Evolutionary conservation across 2,329 filamentous ascomycete genomes (phyloP), one percentile per base, ranked within the genome.

Genomic region (Fusarium udum): DNA sequence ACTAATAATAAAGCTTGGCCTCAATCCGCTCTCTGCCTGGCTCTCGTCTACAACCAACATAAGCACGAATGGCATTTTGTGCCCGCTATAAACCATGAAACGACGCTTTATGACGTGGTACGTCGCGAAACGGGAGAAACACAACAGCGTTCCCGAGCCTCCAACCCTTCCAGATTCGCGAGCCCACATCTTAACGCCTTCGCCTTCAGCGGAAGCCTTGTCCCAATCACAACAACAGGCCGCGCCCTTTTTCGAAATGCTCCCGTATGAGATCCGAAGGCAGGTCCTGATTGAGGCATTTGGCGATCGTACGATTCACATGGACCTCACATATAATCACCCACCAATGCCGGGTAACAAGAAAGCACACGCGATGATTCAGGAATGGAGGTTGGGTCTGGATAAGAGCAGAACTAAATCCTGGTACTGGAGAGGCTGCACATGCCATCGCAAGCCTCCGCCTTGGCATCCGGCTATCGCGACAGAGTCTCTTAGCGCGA

Each of bases 11-110:
- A n/a, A n/a, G 18, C 45, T 31, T 48, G 18, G 45, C 45, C 18
- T 11, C 7, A 20, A 0, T 9, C 26, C 45, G 12, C 45, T 20
- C 13, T 48, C 0, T 0, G 26, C 15, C 26, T 22, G 4, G 4
- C 13, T 10, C 45, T 48, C 6, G 10, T 22, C 45, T 40, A 0
- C 11, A 34, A 12, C 14, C 11, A 18, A 18, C 31, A 51, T 22
- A 48, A 31, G 26, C 28, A 18, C 15, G 7, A 36, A n/a, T n/a
- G n/a, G n/a, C n/a, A n/a, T n/a, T n/a, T n/a, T n/a, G n/a, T n/a
- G n/a, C n/a, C n/a, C n/a, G n/a, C n/a, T n/a, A n/a, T n/a, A n/a
- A 7, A 28, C 26, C 9, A 51, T 51, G 48, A 51, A 3, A 0
- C 31, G 31, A 10, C 48, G 48, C 0, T 20, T 51, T 1, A 24